Percentiles rank a stretch among this genome's conserved stretches.
phyloP scores from a whole-genome alignment of 495 filamentous ascomycete genomes.

The Saxophila tyrrhenica region DNA sequence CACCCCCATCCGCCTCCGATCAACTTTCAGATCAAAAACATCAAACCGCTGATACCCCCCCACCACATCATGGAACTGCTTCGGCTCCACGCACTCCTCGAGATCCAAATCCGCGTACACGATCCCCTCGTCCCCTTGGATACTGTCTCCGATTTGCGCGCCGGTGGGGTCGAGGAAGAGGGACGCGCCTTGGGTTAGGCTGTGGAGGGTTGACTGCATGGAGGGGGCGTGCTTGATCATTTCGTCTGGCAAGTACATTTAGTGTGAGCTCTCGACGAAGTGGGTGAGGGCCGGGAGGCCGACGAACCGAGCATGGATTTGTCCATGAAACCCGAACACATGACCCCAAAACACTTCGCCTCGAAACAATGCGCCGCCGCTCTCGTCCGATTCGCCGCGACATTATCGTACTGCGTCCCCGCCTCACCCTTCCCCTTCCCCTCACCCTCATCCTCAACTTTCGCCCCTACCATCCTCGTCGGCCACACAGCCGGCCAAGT shows the following conservation, averaged over 20 bases:
- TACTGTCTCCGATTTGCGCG: slow-evolving; percentile 19
- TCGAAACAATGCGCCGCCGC: slow-evolving; percentile 38
- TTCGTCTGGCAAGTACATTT: neutral
- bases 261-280: slow-evolving; percentile 7
- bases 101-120: slow-evolving; percentile 36
- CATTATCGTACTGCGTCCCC: slow-evolving; percentile 31
- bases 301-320: slow-evolving; percentile 13
- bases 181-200: slow-evolving; percentile 24
- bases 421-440: neutral
- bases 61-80: slow-evolving; percentile 37
- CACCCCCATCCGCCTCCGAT: slow-evolving; percentile 18
- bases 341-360: slow-evolving; percentile 35
- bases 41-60: slow-evolving; percentile 35
- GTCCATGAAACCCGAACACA: slow-evolving; percentile 28
- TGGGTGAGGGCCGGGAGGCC: slow-evolving; percentile 7
- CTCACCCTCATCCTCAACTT: no score
- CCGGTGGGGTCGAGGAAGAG: slow-evolving; percentile 35
- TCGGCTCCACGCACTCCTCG: slow-evolving; percentile 31
- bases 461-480: neutral
- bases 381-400: slow-evolving; percentile 31
- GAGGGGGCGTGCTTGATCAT: slow-evolving; percentile 4
- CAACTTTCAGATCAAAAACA: slow-evolving; percentile 33
- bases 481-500: slow-evolving; percentile 19
- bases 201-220: slow-evolving; percentile 11
- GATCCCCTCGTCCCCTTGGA: slow-evolving; percentile 33